phyloP scores from a whole-genome alignment of 1,139 yeast species.

The Meyerozyma sp. region DNA sequence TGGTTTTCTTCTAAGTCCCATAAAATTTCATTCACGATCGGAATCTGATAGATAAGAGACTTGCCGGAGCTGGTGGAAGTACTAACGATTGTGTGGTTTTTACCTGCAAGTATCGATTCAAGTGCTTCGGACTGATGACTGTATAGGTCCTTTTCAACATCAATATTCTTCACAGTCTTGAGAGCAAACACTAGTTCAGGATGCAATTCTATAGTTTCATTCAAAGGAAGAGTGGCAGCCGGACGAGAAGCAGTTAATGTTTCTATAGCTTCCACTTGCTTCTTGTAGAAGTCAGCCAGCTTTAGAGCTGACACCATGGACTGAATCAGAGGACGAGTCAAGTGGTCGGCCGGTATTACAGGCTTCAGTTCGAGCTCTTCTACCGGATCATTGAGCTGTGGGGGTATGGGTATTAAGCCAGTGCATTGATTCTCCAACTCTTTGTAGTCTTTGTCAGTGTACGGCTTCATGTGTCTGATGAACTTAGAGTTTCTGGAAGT shows the following conservation, averaged over 20 bases:
- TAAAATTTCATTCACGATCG: slow-evolving; percentile 61
- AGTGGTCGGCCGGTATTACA: neutral
- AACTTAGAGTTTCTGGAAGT: slow-evolving; percentile 55
- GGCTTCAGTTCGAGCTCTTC: slow-evolving; percentile 27
- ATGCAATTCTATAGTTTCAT: slow-evolving; percentile 35
- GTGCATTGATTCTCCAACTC: slow-evolving; percentile 29
- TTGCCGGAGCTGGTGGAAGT: slow-evolving; percentile 97
- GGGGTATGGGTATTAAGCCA: slow-evolving; percentile 42
- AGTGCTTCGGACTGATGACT: slow-evolving; percentile 80
- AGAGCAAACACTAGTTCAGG: slow-evolving; percentile 45
- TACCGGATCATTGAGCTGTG: slow-evolving; percentile 25
- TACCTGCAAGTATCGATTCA: slow-evolving; percentile 43
- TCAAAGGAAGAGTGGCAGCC: slow-evolving; percentile 15
- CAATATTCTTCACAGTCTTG: slow-evolving; percentile 42
- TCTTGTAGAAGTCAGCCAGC: slow-evolving; percentile 42
- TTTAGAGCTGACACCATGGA: slow-evolving; percentile 46
- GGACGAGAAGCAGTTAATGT: slow-evolving; percentile 20
- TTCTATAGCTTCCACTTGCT: slow-evolving; percentile 49
- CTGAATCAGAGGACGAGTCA: slow-evolving; percentile 11
- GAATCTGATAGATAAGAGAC: slow-evolving; percentile 84
- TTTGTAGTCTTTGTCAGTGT: slow-evolving; percentile 24
- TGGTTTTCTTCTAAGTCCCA: slow-evolving; percentile 25
- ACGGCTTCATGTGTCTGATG: slow-evolving; percentile 33
- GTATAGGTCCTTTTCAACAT: slow-evolving; percentile 51
- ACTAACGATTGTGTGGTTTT: slow-evolving; percentile 69